phyloP scores from a whole-genome alignment of 2,329 filamentous ascomycete genomes.

The Sporothrix mexicana region DNA sequence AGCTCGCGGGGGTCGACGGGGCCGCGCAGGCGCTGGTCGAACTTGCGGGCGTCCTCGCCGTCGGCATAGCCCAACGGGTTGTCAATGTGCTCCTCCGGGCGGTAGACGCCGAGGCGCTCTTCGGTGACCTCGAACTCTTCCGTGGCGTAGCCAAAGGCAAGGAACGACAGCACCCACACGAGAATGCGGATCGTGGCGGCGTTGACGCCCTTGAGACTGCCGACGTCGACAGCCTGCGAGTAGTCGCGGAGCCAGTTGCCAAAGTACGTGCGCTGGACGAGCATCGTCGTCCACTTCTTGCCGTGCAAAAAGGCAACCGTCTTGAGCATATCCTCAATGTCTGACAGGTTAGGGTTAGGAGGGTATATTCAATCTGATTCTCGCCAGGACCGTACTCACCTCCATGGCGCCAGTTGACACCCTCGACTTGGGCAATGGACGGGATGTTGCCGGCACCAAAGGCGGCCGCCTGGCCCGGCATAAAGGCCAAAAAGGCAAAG shows the following conservation, averaged over 20 bases:
- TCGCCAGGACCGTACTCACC: constrained; percentile 46
- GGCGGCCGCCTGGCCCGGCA: constrained; percentile 62
- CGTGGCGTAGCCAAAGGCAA: constrained; percentile 84
- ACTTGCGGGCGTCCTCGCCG: constrained; percentile 80
- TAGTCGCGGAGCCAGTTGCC: constrained; percentile 89
- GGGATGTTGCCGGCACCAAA: constrained; percentile 76
- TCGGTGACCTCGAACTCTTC: constrained; percentile 84
- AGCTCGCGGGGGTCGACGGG: constrained; percentile 75
- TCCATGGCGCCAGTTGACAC: constrained; percentile 73
- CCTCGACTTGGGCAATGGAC: constrained; percentile 68
- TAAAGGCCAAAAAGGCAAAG: constrained; percentile 60
- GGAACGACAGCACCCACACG: constrained; percentile 80
- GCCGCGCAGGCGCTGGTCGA: constrained; percentile 79
- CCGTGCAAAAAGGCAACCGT: constrained; percentile 77
- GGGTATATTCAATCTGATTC: background rate
- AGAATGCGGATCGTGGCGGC: constrained; percentile 79
- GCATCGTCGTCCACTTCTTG: constrained; percentile 83
- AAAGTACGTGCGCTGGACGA: constrained; percentile 80
- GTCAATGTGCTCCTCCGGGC: constrained; percentile 75
- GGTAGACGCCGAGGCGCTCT: constrained; percentile 79
- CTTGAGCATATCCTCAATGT: constrained; percentile 83
- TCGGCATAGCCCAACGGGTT: constrained; percentile 89
- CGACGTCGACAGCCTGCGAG: constrained; percentile 81
- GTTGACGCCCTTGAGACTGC: constrained; percentile 77
- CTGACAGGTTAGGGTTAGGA: constrained; percentile 45